Base-by-base conservation (phyloP, 1,284 basidiomycete species). In the Inonotus hispidus region DNA sequence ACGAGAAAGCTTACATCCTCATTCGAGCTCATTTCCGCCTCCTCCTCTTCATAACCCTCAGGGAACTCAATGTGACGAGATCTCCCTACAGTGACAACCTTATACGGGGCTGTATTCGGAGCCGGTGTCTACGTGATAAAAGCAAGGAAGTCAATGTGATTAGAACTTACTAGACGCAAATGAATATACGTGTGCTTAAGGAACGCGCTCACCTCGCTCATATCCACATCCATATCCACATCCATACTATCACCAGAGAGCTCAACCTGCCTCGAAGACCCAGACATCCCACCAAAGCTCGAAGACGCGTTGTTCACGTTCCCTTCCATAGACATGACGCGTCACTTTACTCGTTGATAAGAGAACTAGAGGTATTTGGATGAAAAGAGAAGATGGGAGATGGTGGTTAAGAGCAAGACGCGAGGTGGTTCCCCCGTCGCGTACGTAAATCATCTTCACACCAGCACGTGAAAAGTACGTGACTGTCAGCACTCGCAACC, bases 371-470 rank as follows among this genome's bases (percentile, higher is more conserved):
- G 8, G 32, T 32, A 32, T 32, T 32, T 3, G 23, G 5, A 19
- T 39, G 7, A 11, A 59, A 25, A n/a, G 39, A 59, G 21, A 59
- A 53, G 58, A 29, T 54, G 43, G 11, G 43, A 53, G 58, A 29
- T 59, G 47, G 58, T 59, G 50, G 58, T 54, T 27, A 38, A 53
- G 50, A 43, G n/a, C 32, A 59, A 53, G 50, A 59, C 25, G 41
- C 49, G 39, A 16, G 16, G n/a, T 19, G 35, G 43, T n/a, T 23
- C 5, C n/a, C 37, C 29, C n/a, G 10, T 25, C 16, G 19, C 37
- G 19, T 46, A 23, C 37, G 19, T 46, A 39, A 14, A 45, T 11
- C 29, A n/a, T 53, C 39, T 45, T 59, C 54, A 59, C 54, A 59
- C 27, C 41, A n/a, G 13, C 46, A 45, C 23, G 56, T 57, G 39